Conservation (phyloP, 306 rosid genomes). For the Pterocarpus macrocarpus region DNA sequence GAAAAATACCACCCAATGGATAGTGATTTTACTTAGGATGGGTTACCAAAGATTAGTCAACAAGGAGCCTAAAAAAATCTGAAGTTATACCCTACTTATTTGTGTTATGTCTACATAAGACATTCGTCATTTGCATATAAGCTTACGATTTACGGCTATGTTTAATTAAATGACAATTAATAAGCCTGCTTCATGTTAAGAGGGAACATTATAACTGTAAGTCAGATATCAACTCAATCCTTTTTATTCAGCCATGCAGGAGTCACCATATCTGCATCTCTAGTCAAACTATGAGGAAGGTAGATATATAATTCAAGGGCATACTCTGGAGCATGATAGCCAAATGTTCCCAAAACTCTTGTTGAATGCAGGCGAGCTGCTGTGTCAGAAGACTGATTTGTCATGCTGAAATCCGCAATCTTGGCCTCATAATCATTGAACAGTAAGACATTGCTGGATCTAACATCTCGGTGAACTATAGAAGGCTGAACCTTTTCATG, state of each 20-base stretch:
- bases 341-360: slow-evolving; percentile 97
- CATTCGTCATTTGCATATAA: too few species aligned
- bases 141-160: neutral
- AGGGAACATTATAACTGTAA: neutral
- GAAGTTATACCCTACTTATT: neutral
- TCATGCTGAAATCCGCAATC: slow-evolving; percentile 89
- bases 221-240: neutral
- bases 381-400: slow-evolving; percentile 91
- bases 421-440: slow-evolving; percentile 78
- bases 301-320: slow-evolving; percentile 28
- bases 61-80: neutral
- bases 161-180: slow-evolving; percentile 4
- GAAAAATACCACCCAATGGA: too few species aligned
- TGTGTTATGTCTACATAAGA: neutral
- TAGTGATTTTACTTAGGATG: neutral
- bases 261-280: too few species aligned
- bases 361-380: slow-evolving; percentile 96
- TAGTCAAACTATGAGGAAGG: slow-evolving; percentile 17
- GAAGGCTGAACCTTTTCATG: slow-evolving; percentile 95
- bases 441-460: slow-evolving; percentile 93
- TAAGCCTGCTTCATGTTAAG: neutral
- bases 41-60: neutral
- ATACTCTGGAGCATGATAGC: slow-evolving; percentile 99
- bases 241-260: slow-evolving; percentile 2
- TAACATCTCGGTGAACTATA: slow-evolving; percentile 87